phyloP scores from a whole-genome alignment of 768 basidiomycete species.

The Xerocomellus amylosporus region DNA sequence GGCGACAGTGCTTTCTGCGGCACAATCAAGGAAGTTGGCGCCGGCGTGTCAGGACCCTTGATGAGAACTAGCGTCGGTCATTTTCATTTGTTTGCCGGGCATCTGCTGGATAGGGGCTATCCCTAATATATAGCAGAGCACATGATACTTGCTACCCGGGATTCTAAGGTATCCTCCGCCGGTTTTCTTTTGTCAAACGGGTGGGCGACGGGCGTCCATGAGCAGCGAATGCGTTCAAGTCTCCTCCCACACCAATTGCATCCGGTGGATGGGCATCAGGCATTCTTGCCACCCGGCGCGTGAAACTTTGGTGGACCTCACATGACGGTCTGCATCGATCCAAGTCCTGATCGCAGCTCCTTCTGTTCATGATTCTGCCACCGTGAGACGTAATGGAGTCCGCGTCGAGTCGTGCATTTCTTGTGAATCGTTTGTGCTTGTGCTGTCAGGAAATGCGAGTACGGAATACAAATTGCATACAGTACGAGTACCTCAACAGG shows the following conservation, averaged over 20 bases:
- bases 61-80: neutral
- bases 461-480: no score
- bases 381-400: no score
- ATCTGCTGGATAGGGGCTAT: neutral
- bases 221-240: neutral
- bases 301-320: no score
- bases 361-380: no score
- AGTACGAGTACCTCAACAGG: constrained; percentile 5
- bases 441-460: neutral
- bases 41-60: constrained; percentile 9
- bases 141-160: neutral
- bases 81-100: constrained; percentile 15
- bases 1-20: neutral
- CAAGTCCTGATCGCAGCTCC: no score
- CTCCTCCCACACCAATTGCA: no score
- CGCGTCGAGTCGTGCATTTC: no score
- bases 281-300: no score
- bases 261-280: no score
- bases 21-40: neutral
- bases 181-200: neutral
- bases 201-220: no score
- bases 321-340: no score
- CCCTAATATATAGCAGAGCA: neutral
- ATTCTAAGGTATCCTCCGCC: neutral
- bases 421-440: no score